Percentiles rank a stretch among this genome's conserved stretches.
Evolutionary conservation across 768 basidiomycete species (phyloP).

Genomic region (Sistotremastrum niveocremeum): DNA sequence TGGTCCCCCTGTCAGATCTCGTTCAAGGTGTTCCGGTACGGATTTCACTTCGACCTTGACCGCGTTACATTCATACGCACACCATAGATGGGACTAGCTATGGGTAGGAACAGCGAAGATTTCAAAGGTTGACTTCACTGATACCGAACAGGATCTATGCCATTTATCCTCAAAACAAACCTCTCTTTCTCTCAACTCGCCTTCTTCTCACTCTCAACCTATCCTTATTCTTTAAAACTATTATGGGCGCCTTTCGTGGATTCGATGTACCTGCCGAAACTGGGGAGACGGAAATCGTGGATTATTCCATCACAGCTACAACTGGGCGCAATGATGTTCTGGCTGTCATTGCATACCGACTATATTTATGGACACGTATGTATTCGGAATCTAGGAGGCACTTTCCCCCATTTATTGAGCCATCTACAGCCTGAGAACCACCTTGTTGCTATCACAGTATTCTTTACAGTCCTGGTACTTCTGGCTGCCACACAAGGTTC

Average conservation of each 20-base stretch:
- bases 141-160: conserved; percentile 62
- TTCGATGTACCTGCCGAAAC: conserved; percentile 62
- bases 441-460: conserved; percentile 64
- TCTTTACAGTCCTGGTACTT: conserved; percentile 84
- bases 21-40: conserved; percentile 82
- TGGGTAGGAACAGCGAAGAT: conserved; percentile 35
- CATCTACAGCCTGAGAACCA: neutral
- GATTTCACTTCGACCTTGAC: neutral
- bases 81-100: conserved; percentile 68
- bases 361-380: conserved; percentile 52
- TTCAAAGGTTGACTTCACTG: neutral
- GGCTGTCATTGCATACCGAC: conserved; percentile 33
- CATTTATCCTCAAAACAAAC: conserved; percentile 90
- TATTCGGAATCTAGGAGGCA: conserved; percentile 55
- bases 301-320: conserved; percentile 94
- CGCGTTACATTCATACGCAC: neutral
- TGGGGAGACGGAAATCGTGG: conserved; percentile 97
- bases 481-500: conserved; percentile 95
- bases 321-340: conserved; percentile 73
- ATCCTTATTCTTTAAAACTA: conserved; percentile 93
- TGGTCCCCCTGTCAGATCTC: conserved; percentile 18
- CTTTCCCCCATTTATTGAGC: neutral
- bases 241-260: conserved; percentile 98
- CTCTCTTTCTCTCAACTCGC: conserved; percentile 95
- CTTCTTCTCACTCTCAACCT: conserved; percentile 83